A percentile compares a stretch with the other conserved stretches of the same genome.
These are phyloP conservation scores for Kregervanrija fluxuum DNA, from an alignment of 805 yeast genomes.

Conservation along the genomic window DNA sequence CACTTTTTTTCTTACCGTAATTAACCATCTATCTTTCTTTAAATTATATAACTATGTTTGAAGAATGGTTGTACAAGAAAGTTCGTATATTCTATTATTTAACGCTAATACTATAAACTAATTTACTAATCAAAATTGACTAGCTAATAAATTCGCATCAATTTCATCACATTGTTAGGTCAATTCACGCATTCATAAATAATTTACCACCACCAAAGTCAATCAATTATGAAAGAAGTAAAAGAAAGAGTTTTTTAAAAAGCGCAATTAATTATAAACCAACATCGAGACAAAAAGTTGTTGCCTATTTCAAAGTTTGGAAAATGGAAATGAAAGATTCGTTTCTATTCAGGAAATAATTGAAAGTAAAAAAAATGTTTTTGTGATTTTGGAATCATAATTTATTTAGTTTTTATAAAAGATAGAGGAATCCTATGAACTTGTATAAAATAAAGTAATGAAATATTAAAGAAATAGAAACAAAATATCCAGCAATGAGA, in stretches of 20 bases:
- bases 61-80: slow-evolving; percentile 38
- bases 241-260: neutral
- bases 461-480: too few relatives aligned
- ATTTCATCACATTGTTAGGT: slow-evolving; percentile 57
- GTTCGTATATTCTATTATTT: slow-evolving; percentile 10
- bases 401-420: neutral
- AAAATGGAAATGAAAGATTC: slow-evolving; percentile 51
- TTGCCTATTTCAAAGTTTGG: slow-evolving; percentile 55
- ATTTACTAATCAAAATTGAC: slow-evolving; percentile 10
- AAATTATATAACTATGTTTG: slow-evolving; percentile 23
- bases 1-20: too few relatives aligned
- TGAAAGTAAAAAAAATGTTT: neutral
- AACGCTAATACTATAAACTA: neutral
- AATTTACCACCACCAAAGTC: slow-evolving; percentile 43
- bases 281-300: slow-evolving; percentile 45
- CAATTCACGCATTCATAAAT: slow-evolving; percentile 57
- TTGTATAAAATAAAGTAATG: too few relatives aligned
- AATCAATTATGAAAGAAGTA: too few relatives aligned
- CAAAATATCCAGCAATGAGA: too few relatives aligned
- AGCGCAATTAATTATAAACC: slow-evolving; percentile 30
- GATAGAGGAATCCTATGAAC: too few relatives aligned
- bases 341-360: slow-evolving; percentile 38
- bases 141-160: slow-evolving; percentile 47
- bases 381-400: neutral
- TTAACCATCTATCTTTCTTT: too few relatives aligned